A percentile compares a stretch with the other conserved stretches of the same genome.
Evolutionary conservation across 768 basidiomycete genomes (phyloP).

Genomic region (Ramaria sp.): DNA sequence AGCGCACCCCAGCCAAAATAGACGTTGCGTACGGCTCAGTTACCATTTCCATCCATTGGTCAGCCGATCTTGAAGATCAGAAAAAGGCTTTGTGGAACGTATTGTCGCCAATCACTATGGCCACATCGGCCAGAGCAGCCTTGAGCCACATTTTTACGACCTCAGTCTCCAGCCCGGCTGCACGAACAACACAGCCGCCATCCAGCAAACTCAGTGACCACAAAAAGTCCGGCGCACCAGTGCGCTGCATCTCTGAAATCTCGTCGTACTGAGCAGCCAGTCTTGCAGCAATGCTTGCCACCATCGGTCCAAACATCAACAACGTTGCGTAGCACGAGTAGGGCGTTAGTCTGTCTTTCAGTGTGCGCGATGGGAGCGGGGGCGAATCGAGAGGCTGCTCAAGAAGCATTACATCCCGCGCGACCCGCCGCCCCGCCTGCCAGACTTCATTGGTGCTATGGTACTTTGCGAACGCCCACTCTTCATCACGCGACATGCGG

Average conservation of each 20-base stretch:
- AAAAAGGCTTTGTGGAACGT: constrained; percentile 2
- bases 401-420: constrained; percentile 69
- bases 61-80: too few species aligned
- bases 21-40: too few species aligned
- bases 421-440: constrained; percentile 50
- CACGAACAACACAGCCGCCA: constrained; percentile 51
- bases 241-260: constrained; percentile 51
- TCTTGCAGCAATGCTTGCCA: constrained; percentile 33
- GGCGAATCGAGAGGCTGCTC: constrained; percentile 18
- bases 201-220: constrained; percentile 71
- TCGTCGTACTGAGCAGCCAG: constrained; percentile 39
- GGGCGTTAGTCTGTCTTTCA: constrained; percentile 55
- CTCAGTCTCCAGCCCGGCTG: constrained; percentile 71
- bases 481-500: constrained; percentile 69
- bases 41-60: too few species aligned
- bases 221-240: constrained; percentile 46
- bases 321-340: constrained; percentile 89
- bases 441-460: constrained; percentile 79
- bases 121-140: constrained; percentile 37
- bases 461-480: constrained; percentile 83
- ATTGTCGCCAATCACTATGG: constrained; percentile 37
- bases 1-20: too few species aligned
- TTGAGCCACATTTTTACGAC: constrained; percentile 61
- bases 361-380: constrained; percentile 30
- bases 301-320: constrained; percentile 63